Evolutionary conservation across 805 yeast species (phyloP), one percentile per base, ranked within the genome.

Genomic region (Zygosaccharomyces bailii): DNA sequence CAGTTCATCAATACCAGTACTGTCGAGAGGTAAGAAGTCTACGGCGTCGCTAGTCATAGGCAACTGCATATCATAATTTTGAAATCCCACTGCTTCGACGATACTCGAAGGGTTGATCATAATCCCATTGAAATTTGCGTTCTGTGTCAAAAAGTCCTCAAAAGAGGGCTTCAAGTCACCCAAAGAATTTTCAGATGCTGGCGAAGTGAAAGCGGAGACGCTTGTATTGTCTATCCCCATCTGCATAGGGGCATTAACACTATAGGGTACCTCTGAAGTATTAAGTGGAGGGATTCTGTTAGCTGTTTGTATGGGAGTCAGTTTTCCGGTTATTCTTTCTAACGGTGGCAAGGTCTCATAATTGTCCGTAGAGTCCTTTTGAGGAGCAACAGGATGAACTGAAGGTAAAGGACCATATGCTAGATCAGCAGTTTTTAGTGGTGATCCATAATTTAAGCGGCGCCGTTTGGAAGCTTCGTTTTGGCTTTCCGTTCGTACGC

Each of bases 131-230:
- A 62, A 55, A 29, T 59, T 57, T 10, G 65, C 52, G 27, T 56
- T 59, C 35, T 61, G 64, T 44, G 54, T 53, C 46, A 63, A 53
- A 44, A 64, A 64, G 43, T 64, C 68, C 36, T 64, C 67, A 34
- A 62, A 63, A 27, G 60, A 64, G n/a, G 66, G 67, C 2, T 60
- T 52, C 19, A 54, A 49, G 14, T 57, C 51, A 4, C 46, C 49
- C 16, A 50, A 42, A 14, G 53, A 52, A 3, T 58, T 52, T 29
- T 55, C 62, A 13, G 56, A 59, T 16, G 50, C 50, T 16, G 59
- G 60, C 10, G 59, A 56, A 9, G 45, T 44, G n/a, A 47, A 44
- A 3, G 44, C 32, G 8, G 45, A 34, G 8, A 44, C 11, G 9
- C 48, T 42, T 20, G 43, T 43, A 9, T 36, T n/a, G 18, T 39